Conservation (phyloP, 2,329 filamentous ascomycete genomes). For the Alternaria sp. region DNA sequence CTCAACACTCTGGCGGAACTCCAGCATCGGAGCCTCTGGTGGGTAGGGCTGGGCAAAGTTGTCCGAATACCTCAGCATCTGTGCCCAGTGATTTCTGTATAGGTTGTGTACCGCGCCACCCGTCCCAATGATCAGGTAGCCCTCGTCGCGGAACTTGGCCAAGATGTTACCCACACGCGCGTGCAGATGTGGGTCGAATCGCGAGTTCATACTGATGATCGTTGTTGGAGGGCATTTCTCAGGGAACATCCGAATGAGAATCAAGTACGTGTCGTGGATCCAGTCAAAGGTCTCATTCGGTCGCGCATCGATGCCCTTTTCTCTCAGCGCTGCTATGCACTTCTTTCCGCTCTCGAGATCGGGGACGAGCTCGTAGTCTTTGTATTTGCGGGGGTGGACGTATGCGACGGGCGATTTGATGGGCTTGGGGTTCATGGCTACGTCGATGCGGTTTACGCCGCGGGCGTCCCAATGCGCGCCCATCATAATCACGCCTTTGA, state of each 20-base stretch:
- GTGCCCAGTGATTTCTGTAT: constrained; percentile 69
- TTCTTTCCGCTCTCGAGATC: constrained; percentile 61
- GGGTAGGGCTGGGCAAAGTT: constrained; percentile 67
- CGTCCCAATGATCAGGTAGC: constrained; percentile 63
- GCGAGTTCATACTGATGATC: constrained; percentile 61
- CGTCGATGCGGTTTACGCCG: constrained; percentile 62
- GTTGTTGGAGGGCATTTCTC: constrained; percentile 69
- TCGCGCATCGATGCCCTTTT: constrained; percentile 61
- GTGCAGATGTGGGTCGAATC: constrained; percentile 64
- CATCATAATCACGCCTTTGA: constrained; percentile 72
- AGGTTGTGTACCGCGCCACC: constrained; percentile 74
- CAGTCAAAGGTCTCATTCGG: constrained; percentile 67
- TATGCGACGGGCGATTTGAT: constrained; percentile 69
- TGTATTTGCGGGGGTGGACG: constrained; percentile 70
- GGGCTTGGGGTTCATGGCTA: constrained; percentile 66
- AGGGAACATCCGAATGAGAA: constrained; percentile 74
- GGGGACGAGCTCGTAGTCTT: constrained; percentile 65
- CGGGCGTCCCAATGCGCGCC: constrained; percentile 71
- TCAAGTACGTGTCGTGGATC: constrained; percentile 75
- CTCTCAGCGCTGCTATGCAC: constrained; percentile 58
- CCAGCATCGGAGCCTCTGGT: constrained; percentile 65
- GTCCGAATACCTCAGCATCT: constrained; percentile 68
- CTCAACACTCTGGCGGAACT: constrained; percentile 70
- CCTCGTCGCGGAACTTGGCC: constrained; percentile 60
- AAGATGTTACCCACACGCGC: constrained; percentile 64